Evolutionary conservation across 169 alveolate species (phyloP), one percentile per base, ranked within the genome.

Genomic region (Plasmodium vinckei): DNA sequence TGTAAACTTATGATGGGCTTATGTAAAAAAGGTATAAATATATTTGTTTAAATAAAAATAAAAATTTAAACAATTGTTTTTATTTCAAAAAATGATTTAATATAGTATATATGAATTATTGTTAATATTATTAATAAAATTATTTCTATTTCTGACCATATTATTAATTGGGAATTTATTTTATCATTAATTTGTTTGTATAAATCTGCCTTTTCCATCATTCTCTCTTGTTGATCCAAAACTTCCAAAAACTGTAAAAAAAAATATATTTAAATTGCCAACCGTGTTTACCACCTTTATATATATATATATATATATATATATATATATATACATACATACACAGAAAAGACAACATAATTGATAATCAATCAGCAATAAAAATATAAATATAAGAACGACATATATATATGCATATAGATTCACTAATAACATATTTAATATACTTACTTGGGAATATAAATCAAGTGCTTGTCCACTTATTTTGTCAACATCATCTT

Each of bases 51-150:
- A 25, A 15, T 56, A 13, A 17, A 69, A 27, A 69, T 6, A 39
- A n/a, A 56, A 44, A 25, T 13, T 67, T 67, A 82, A 47, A 82
- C 90, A 19, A 82, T 82, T 6, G 90, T 82, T 82, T 82, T 82
- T 67, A 82, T 82, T 68, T 82, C 90, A 64, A 82, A 82, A 65
- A 82, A 82, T 46, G 90, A 82, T 49, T 82, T 82, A 54, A 82
- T 82, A 60, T 67, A 82, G 42, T 54, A 82, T 67, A 82, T 82
- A 46, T 82, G 90, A 54, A 82, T 25, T 67, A 82, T 5, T 46
- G 90, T 82, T 82, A 82, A 56, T 9, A 67, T 3, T 54, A 82
- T 68, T 68, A 82, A 21, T 27, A 82, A 61, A 39, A 82, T 23
- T 9, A 82, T 82, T 82, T 82, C 69, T 67, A 82, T 71, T 67